Base-by-base conservation (phyloP, 106 monocot species). In the Dactylorhiza incarnata region DNA sequence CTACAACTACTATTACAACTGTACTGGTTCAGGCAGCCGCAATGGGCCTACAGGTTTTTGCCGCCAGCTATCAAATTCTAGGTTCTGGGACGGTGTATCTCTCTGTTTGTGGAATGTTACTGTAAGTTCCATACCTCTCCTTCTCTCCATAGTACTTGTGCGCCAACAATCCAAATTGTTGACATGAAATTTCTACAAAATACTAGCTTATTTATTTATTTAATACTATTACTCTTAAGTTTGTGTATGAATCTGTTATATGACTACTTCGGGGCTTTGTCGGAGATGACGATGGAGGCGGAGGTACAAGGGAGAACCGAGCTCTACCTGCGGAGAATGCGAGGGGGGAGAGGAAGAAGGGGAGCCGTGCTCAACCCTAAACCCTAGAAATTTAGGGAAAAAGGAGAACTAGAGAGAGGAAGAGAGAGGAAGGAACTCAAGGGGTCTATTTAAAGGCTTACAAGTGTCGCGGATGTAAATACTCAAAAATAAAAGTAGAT, bases 81-180 rank as follows among this genome's bases (percentile, higher is more conserved):
- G 80, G 75, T 55, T 83, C 82, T 61, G 74, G 83, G 53, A 20
- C 79, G 14, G 37, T 91, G 24, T 92, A 94, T 81, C 62, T 99
- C 24, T 99, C 99, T 70, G 88, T 99, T 83, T 91, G 91, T 78
- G 89, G 91, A 53, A 99, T 92, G 86, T 68, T 99, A 48, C 61
- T 94, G 99, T 99, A 87, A 90, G 94, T 78, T 47, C 56, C 22
- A 54, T 16, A 19, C 13, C 8, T 22, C 8, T 22, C n/a, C 23
- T 7, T 5, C 37, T 23, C 8, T 13, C 14, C 13, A 0, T 26
- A 26, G 10, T 69, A 7, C 68, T 15, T 46, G 9, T 46, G 16
- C 17, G 5, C 2, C 7, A 43, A 69, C 17, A 4, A 69, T 69
- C 69, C 29, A 69, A 44, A 7, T 66, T 12, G 66, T 69, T 46